A percentile compares a stretch with the other conserved stretches of the same genome.
phyloP scores from a whole-genome alignment of 2,329 filamentous ascomycete species.

The Colletotrichum karsti region DNA sequence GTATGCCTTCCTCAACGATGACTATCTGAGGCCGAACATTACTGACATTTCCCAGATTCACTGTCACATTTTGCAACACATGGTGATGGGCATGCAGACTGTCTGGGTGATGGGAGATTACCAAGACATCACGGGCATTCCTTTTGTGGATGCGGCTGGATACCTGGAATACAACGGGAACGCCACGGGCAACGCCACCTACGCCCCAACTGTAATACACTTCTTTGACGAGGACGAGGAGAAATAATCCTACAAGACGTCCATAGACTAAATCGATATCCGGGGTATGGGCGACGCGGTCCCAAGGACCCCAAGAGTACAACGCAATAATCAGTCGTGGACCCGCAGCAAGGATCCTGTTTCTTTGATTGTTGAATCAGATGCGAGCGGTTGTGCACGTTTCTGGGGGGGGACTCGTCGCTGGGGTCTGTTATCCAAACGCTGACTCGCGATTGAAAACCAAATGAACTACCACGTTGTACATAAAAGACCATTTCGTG shows the following conservation, averaged over 20 bases:
- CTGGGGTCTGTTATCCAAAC: neutral
- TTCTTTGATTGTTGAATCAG: neutral
- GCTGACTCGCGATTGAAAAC: neutral
- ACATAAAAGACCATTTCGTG: neutral
- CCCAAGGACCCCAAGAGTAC: neutral
- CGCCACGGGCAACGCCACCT: constrained; percentile 50
- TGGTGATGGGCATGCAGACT: constrained; percentile 59
- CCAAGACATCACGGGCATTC: constrained; percentile 31
- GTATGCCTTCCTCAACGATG: neutral
- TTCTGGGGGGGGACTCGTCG: neutral
- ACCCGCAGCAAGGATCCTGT: neutral
- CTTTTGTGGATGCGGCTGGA: constrained; percentile 43
- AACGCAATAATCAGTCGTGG: neutral
- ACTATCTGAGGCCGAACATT: too few species aligned
- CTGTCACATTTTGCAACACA: constrained; percentile 66
- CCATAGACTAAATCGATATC: neutral
- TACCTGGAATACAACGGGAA: constrained; percentile 55
- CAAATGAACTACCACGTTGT: neutral
- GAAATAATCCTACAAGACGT: neutral
- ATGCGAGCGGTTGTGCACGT: neutral
- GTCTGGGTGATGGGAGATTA: constrained; percentile 37
- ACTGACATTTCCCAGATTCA: constrained; percentile 48
- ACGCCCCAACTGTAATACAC: constrained; percentile 28
- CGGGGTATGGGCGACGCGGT: neutral
- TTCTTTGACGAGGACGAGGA: constrained; percentile 13